Evolutionary conservation across 1,139 yeast species (phyloP), one percentile per base, ranked within the genome.

Genomic region (Kodamaea sp.): DNA sequence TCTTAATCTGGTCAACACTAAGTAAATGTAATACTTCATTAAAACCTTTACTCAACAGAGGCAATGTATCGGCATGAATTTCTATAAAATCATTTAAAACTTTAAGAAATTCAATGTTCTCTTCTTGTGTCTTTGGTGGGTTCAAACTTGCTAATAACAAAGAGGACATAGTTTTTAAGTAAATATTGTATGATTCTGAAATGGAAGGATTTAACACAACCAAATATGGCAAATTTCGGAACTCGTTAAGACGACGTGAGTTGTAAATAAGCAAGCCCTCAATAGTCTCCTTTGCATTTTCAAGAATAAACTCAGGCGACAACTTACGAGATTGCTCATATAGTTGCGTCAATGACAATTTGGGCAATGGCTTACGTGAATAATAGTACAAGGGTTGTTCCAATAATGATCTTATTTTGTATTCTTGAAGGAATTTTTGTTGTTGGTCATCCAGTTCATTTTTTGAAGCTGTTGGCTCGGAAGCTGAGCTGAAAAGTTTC

Each of bases 191-290:
- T 15, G 86, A 83, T 50, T 79, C 80, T n/a, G 94, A 84, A 39
- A 90, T 83, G 51, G 87, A 78, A n/a, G 97, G 96, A 55, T 90
- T 90, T 44, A 90, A 64, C 34, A 88, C 84, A 36, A 84, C 89
- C 49, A 90, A 73, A 57, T 88, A 90, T 0, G 96, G 96, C 38
- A 90, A 65, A 35, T 74, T 70, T 44, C 94, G 72, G 48, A 90
- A 78, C 33, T 84, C 84, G 31, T 74, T 72, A 12, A 89, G 60
- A 44, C 96, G 62, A 38, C 79, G 71, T 12, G 76, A 70, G 31
- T 73, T 72, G 47, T 64, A 68, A 0, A 69, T 62, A 24, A 73
- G 52, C 22, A 74, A 53, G 37, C 63, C 55, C 43, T 72, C 71
- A 11, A 71, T 60, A 0, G 84, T 77, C 24, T 70, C 63, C 25